Conservation (phyloP, 495 filamentous ascomycete species). For the Xanthoparmelia taractica region DNA sequence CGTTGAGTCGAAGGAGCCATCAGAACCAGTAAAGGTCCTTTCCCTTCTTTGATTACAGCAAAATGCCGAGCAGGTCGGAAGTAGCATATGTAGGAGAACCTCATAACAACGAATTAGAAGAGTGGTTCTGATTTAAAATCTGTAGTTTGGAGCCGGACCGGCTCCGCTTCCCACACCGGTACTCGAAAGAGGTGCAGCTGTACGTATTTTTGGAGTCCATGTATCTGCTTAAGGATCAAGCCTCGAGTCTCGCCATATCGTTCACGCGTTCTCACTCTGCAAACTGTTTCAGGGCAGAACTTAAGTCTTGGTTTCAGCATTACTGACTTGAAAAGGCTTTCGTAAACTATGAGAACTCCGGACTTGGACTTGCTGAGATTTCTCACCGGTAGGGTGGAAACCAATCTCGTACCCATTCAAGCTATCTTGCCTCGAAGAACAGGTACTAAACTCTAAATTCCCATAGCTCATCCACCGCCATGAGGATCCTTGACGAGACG, state of each 20-base stretch:
- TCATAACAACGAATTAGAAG: constrained; percentile 55
- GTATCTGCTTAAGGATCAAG: too few species aligned
- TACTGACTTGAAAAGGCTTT: too few species aligned
- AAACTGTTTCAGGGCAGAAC: too few species aligned
- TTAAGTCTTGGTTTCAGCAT: too few species aligned
- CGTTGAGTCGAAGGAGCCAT: neutral
- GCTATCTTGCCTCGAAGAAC: neutral
- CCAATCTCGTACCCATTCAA: neutral
- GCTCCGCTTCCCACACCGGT: constrained; percentile 68
- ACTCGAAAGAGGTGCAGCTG: constrained; percentile 55
- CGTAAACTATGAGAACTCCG: constrained; percentile 71
- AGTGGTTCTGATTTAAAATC: constrained; percentile 30
- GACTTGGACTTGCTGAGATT: constrained; percentile 75
- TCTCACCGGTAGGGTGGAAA: constrained; percentile 50
- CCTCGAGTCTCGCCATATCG: too few species aligned
- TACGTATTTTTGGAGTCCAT: neutral
- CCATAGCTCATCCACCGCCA: constrained; percentile 74
- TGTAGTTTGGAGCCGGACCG: constrained; percentile 77
- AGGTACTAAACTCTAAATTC: constrained; percentile 31
- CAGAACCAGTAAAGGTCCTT: neutral
- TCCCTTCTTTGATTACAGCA: neutral
- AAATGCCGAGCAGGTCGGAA: neutral
- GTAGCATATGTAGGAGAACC: constrained; percentile 27
- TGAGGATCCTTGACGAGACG: constrained; percentile 54
- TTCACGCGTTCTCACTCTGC: too few species aligned